Evolutionary conservation across 1,284 basidiomycete genomes (phyloP).

Genomic region (Trametes hirsuta): DNA sequence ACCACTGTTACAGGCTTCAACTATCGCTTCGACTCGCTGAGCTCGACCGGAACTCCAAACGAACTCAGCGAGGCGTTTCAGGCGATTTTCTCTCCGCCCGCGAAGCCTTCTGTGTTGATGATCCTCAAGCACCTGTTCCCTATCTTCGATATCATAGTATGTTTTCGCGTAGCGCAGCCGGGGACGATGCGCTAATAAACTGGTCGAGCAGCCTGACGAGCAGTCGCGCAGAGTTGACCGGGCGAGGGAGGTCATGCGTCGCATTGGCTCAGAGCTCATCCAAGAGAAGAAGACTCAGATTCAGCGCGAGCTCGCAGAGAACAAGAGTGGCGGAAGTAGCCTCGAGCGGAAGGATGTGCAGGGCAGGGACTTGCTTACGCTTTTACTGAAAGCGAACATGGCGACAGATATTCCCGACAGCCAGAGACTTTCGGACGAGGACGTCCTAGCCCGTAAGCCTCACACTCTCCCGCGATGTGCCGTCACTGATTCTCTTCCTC

Average conservation of each 20-base stretch:
- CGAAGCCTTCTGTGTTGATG: not conserved
- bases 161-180: not conserved
- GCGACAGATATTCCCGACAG: conserved; percentile 43
- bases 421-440: conserved; percentile 54
- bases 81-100: conserved; percentile 16
- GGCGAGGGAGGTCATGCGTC: conserved; percentile 33
- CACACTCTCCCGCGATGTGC: not conserved
- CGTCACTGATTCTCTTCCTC: conserved; percentile 18
- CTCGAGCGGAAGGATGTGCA: conserved; percentile 24
- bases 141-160: conserved; percentile 22
- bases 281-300: conserved; percentile 43
- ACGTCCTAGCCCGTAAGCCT: conserved; percentile 56
- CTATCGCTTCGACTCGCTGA: conserved; percentile 49
- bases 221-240: not conserved
- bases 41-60: conserved; percentile 32
- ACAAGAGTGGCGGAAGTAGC: conserved; percentile 6
- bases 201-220: conserved; percentile 2
- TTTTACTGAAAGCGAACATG: conserved; percentile 52
- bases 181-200: not conserved
- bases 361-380: conserved; percentile 35
- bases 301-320: not conserved
- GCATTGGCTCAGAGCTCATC: conserved; percentile 43
- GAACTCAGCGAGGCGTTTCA: conserved; percentile 46
- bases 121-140: conserved; percentile 16
- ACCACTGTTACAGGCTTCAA: conserved; percentile 42